A percentile compares a stretch with the other conserved stretches of the same genome.
Conservation (phyloP, 179 eudicot species). For the Amaranthus tricolor region DNA sequence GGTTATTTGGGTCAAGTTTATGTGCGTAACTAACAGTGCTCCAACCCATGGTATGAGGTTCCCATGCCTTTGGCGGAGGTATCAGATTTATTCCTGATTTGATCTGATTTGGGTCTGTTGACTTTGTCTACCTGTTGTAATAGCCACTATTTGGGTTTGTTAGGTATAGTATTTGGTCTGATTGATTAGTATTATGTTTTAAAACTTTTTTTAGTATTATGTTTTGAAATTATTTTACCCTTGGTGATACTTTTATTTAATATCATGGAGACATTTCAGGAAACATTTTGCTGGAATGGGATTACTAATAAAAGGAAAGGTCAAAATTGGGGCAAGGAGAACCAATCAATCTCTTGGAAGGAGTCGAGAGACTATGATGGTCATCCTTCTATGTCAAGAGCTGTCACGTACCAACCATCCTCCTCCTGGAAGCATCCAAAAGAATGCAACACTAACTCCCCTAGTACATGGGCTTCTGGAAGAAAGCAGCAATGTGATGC, state of each 20-base stretch:
- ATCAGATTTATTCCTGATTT: too few relatives aligned
- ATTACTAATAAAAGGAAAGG: conserved; percentile 67
- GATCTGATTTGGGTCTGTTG: too few relatives aligned
- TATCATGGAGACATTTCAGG: conserved; percentile 38
- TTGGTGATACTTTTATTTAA: background rate
- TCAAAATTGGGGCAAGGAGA: conserved; percentile 68
- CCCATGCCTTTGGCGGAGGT: too few relatives aligned
- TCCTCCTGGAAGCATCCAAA: conserved; percentile 32
- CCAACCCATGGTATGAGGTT: too few relatives aligned
- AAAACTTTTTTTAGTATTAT: too few relatives aligned
- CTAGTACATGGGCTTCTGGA: conserved; percentile 24
- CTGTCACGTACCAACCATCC: conserved; percentile 32
- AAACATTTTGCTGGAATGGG: conserved; percentile 64
- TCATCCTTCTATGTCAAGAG: conserved; percentile 32
- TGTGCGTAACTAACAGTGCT: too few relatives aligned
- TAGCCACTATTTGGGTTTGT: too few relatives aligned
- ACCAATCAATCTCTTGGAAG: conserved; percentile 41
- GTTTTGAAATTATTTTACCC: too few relatives aligned
- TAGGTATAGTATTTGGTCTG: too few relatives aligned
- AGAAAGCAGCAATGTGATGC: conserved; percentile 23
- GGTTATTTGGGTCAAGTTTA: too few relatives aligned
- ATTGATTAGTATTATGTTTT: too few relatives aligned
- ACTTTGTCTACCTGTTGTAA: too few relatives aligned
- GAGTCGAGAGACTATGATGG: conserved; percentile 23
- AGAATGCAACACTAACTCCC: conserved; percentile 20